phyloP scores from a whole-genome alignment of 352 stramenopile genomes.

The Salisapilia sapeloensis region DNA sequence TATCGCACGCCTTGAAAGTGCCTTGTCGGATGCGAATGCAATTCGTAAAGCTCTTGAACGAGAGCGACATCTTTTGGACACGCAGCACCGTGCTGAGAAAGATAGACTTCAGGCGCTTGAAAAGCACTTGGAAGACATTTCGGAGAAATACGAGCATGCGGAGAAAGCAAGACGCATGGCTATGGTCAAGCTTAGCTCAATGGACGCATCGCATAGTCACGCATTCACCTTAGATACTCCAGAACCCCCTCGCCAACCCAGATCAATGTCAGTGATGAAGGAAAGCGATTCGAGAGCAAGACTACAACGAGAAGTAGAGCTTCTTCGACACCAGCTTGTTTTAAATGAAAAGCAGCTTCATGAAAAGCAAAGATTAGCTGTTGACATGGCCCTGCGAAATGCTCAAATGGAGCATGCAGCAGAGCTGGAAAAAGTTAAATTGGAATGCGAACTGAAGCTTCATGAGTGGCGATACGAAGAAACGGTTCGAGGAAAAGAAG shows the following conservation, averaged over 20 bases:
- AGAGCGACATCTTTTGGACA: slow-evolving; percentile 14
- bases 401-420: slow-evolving; percentile 24
- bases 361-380: slow-evolving; percentile 30
- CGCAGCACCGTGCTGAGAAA: slow-evolving; percentile 12
- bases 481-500: slow-evolving; percentile 30
- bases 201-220: slow-evolving; percentile 12
- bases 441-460: slow-evolving; percentile 26
- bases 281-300: background rate
- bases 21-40: slow-evolving; percentile 11
- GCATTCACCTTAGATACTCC: slow-evolving; percentile 1
- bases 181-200: slow-evolving; percentile 43
- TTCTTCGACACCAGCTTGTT: slow-evolving; percentile 32
- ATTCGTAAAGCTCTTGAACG: slow-evolving; percentile 9
- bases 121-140: slow-evolving; percentile 15
- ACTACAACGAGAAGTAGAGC: slow-evolving; percentile 25
- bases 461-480: slow-evolving; percentile 37
- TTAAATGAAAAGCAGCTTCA: slow-evolving; percentile 25
- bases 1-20: slow-evolving; percentile 19
- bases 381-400: slow-evolving; percentile 26
- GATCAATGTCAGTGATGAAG: background rate
- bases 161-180: slow-evolving; percentile 34
- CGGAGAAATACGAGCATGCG: slow-evolving; percentile 28
- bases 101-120: slow-evolving; percentile 14
- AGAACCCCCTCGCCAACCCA: slow-evolving; percentile 5
- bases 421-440: slow-evolving; percentile 21